A percentile compares a stretch with the other conserved stretches of the same genome.
Evolutionary conservation across 2,329 filamentous ascomycete genomes (phyloP).

Genomic region (Fusarium dimerum): DNA sequence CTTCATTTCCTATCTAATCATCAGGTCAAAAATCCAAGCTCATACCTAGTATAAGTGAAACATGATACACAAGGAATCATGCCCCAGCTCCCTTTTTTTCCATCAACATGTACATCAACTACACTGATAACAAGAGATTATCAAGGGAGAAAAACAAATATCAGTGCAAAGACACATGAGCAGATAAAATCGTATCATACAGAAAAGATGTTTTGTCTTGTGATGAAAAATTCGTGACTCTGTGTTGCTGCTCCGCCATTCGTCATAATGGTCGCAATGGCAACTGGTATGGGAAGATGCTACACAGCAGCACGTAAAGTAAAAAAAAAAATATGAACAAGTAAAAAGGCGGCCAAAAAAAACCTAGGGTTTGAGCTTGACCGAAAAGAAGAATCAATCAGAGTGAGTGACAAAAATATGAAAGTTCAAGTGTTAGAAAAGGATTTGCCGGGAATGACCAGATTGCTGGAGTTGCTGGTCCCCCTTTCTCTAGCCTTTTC

Average conservation of each 20-base stretch:
- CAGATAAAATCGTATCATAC: background rate
- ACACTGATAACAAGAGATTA: conserved; percentile 24
- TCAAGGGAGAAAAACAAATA: conserved; percentile 17
- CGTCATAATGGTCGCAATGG: background rate
- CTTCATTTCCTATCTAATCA: conserved; percentile 29
- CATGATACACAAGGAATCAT: conserved; percentile 12
- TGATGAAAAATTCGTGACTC: conserved; percentile 14
- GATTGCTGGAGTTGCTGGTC: too few relatives aligned
- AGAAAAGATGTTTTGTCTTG: conserved; percentile 23
- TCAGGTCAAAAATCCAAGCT: conserved; percentile 22
- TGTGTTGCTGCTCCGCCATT: conserved; percentile 10
- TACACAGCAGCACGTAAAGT: conserved; percentile 17
- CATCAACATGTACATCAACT: conserved; percentile 24
- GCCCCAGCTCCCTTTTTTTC: conserved; percentile 18
- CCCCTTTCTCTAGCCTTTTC: background rate
- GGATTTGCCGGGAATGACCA: too few relatives aligned
- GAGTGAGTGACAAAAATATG: conserved; percentile 29
- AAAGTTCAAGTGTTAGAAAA: conserved; percentile 10
- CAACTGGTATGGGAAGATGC: conserved; percentile 18
- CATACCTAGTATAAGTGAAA: conserved; percentile 10
- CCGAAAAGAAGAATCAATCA: conserved; percentile 17
- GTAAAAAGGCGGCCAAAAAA: conserved; percentile 15
- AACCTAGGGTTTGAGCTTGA: conserved; percentile 16
- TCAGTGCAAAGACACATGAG: conserved; percentile 32
- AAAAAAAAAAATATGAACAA: conserved; percentile 26